Evolutionary conservation across 805 yeast genomes (phyloP), one percentile per base, ranked within the genome.

Genomic region (Myxozyma geophila): DNA sequence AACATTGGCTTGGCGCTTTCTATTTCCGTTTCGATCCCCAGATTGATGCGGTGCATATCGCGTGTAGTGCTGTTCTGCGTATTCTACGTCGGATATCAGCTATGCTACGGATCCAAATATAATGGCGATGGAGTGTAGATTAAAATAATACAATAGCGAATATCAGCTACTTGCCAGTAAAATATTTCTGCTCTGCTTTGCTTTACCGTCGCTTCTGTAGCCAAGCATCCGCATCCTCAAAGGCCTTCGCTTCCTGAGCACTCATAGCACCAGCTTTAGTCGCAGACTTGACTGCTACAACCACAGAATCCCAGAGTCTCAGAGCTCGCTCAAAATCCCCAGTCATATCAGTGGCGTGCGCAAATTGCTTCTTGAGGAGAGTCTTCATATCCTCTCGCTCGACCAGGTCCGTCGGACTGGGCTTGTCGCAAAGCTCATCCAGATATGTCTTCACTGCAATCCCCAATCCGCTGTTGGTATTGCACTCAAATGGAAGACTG

Each of bases 391-490:
- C 41, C 47, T 12, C 44, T 28, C 55, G 52, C 49, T 58, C 61
- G 4, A 67, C 66, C 1, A 40, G 49, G 37, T 64, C 66, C 2
- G 64, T 59, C 7, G 70, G 66, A 19, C 67, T 61, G n/a, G 46
- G n/a, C 47, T 61, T 58, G 19, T 52, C 58, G 43, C 65, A 48
- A 19, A 67, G 48, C 71, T 77, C 76, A 61, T 83, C 85, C 49
- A 85, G 80, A 68, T 82, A 84, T 19, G 83, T 76, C 70, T 85
- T 85, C 6, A 82, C 77, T 2, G 87, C 78, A 10, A 88, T 80
- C 7, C 89, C 93, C 70, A 86, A 73, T 13, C 88, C 77, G 0
- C 90, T 85, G 71, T 81, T 87, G 63, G 89, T 87, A 39, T 84
- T 74, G 48, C 79, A 78, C 35, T 79, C 82, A 71, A 89, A 90